Evolutionary conservation across 202 grass and related monocot genomes (phyloP).

Genomic region (Zoysia matrella): DNA sequence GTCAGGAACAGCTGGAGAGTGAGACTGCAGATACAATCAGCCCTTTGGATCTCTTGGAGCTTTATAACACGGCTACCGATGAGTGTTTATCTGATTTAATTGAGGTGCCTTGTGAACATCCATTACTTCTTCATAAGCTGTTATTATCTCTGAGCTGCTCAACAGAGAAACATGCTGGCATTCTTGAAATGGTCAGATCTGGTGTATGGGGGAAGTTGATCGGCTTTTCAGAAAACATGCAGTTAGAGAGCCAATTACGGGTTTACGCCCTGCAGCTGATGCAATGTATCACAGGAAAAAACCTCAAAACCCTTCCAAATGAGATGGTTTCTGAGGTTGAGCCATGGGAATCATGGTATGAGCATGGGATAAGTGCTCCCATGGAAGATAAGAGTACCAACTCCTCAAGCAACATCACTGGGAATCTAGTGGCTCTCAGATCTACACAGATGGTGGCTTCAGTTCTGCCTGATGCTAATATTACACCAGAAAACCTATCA

Average conservation of each 20-base stretch:
- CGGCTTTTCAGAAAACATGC: conserved; percentile 79
- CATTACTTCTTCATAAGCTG: conserved; percentile 64
- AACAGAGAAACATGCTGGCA: conserved; percentile 53
- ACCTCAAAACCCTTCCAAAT: conserved; percentile 75
- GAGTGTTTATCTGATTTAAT: conserved; percentile 60
- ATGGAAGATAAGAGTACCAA: conserved; percentile 47
- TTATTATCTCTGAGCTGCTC: conserved; percentile 74
- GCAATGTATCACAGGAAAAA: conserved; percentile 86
- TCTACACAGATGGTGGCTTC: conserved; percentile 70
- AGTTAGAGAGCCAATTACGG: conserved; percentile 66
- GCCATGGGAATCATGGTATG: conserved; percentile 92
- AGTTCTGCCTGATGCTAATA: conserved; percentile 66
- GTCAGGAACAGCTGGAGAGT: conserved; percentile 46
- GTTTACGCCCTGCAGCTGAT: conserved; percentile 89
- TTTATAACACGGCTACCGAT: conserved; percentile 61
- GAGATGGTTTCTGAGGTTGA: conserved; percentile 82
- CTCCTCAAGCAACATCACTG: conserved; percentile 69
- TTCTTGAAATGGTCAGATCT: conserved; percentile 73
- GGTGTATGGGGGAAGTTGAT: conserved; percentile 78
- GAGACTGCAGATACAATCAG: conserved; percentile 41
- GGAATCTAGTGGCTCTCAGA: conserved; percentile 81
- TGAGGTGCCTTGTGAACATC: conserved; percentile 44
- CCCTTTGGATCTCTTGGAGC: conserved; percentile 63
- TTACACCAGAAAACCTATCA: conserved; percentile 65
- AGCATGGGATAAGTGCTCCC: conserved; percentile 51